Conservation (phyloP, 768 basidiomycete genomes). For the Multifurca ochricompacta region DNA sequence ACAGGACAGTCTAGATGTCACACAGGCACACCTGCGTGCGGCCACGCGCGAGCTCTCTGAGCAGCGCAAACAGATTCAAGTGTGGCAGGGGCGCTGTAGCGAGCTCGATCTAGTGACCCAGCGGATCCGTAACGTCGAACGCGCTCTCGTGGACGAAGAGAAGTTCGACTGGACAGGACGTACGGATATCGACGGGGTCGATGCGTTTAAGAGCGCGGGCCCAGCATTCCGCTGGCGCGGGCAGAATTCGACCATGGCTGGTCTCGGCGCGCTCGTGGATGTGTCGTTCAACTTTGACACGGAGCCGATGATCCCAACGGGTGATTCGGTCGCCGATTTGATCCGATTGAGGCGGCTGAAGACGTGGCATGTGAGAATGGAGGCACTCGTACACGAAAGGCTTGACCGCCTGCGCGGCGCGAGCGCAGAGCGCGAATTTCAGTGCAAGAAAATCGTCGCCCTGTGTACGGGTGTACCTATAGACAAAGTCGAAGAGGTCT, state of each 20-base stretch:
- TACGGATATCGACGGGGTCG: slow-evolving; percentile 35
- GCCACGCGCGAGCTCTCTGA: slow-evolving; percentile 88
- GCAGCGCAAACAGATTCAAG: slow-evolving; percentile 76
- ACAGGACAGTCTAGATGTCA: slow-evolving; percentile 80
- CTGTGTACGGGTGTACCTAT: slow-evolving; percentile 80
- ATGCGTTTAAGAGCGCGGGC: slow-evolving; percentile 35
- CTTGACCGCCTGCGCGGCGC: slow-evolving; percentile 66
- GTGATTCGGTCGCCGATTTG: slow-evolving; percentile 51
- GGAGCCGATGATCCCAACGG: slow-evolving; percentile 62
- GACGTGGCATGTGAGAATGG: slow-evolving; percentile 76
- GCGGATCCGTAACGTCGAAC: slow-evolving; percentile 76
- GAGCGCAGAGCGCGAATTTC: slow-evolving; percentile 82
- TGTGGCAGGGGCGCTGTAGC: slow-evolving; percentile 62
- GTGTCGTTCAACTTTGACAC: slow-evolving; percentile 55
- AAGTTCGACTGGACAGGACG: slow-evolving; percentile 87
- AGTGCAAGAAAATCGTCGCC: slow-evolving; percentile 87
- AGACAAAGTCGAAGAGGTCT: slow-evolving; percentile 85
- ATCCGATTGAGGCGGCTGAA: slow-evolving; percentile 69
- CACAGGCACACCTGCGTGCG: slow-evolving; percentile 77
- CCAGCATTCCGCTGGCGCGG: slow-evolving; percentile 71
- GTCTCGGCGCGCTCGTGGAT: slow-evolving; percentile 57
- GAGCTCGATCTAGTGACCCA: slow-evolving; percentile 80
- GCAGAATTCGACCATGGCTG: slow-evolving; percentile 55
- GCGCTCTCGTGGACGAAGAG: slow-evolving; percentile 71
- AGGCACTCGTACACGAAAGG: slow-evolving; percentile 62